Base-by-base conservation (phyloP, 768 basidiomycete genomes). In the Amanita muscaria region DNA sequence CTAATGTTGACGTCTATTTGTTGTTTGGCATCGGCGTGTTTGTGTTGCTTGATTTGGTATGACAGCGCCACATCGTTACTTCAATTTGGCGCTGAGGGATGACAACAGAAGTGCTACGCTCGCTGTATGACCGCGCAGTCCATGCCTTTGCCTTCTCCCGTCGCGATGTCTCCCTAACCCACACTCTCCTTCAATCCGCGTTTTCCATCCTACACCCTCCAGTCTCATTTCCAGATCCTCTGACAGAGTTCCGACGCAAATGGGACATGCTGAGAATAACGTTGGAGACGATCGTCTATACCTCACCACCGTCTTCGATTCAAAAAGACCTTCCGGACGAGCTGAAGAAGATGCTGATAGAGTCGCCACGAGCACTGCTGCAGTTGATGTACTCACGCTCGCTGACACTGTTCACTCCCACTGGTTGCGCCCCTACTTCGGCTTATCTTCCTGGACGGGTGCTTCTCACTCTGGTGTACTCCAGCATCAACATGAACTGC, bases 231-330 rank as follows among this genome's bases (percentile, higher is more conserved):
- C 53, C 59, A 10, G 79, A 79, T 47, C 37, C 53, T 3, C 66
- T 77, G 3, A 66, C 71, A 44, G 63, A 72, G 16, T 66, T 78
- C 48, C 77, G 88, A 14, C 70, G 80, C 45, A 89, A 88, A 65
- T 91, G 88, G 88, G 88, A 91, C 55, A 78, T 91, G 45, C 77
- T 91, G 5, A 74, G 88, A 19, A 82, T 91, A 50, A 90, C 87
- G 0, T 72, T 88, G 44, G 87, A 90, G 57, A 77, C 80, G 1
- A 86, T 81, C 1, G 62, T 85, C 21, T 87, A 83, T 55, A 59
- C 76, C 11, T 72, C 82, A 0, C 75, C 77, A 1, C 73, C 78
- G 15, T 41, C 63, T 1, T 58, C 69, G n/a, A n/a, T n/a, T 19
- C 56, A 62, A 5, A 66, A 68, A 3, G 51, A 55, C 7, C 59